A percentile compares a stretch with the other conserved stretches of the same genome.
phyloP scores from a whole-genome alignment of 345 rosid species.

The Eucalyptus sp. region DNA sequence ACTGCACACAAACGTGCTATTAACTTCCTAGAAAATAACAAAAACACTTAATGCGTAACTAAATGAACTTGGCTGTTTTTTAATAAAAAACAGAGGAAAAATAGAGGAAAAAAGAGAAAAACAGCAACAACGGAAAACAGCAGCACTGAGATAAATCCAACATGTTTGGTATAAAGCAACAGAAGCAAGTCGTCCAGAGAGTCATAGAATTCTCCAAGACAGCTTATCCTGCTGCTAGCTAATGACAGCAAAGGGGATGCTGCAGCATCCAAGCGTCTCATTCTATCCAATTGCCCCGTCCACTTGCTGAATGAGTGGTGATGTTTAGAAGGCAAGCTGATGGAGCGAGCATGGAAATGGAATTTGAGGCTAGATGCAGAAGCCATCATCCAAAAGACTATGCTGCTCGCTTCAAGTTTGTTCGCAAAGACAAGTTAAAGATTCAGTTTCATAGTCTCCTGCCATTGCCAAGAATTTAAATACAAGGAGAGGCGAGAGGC shows the following conservation, averaged over 20 bases:
- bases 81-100: no score
- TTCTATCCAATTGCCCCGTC: not conserved
- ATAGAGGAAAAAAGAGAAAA: no score
- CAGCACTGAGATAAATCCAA: no score
- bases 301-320: conserved; percentile 1
- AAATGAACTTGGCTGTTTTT: no score
- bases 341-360: not conserved
- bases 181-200: conserved; percentile 4
- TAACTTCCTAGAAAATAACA: no score
- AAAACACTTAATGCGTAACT: no score
- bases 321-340: not conserved
- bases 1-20: no score
- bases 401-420: not conserved
- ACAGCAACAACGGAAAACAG: no score
- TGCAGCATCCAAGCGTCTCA: not conserved
- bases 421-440: not conserved
- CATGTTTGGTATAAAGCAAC: conserved; percentile 1
- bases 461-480: not conserved
- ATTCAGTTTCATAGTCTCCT: not conserved
- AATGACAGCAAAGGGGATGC: not conserved
- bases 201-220: conserved; percentile 9
- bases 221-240: not conserved
- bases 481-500: not conserved
- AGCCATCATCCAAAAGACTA: not conserved
- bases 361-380: not conserved